These are phyloP conservation scores for Globisporangium viniferum DNA, from an alignment of 352 stramenopile genomes.

Conservation along the genomic window DNA sequence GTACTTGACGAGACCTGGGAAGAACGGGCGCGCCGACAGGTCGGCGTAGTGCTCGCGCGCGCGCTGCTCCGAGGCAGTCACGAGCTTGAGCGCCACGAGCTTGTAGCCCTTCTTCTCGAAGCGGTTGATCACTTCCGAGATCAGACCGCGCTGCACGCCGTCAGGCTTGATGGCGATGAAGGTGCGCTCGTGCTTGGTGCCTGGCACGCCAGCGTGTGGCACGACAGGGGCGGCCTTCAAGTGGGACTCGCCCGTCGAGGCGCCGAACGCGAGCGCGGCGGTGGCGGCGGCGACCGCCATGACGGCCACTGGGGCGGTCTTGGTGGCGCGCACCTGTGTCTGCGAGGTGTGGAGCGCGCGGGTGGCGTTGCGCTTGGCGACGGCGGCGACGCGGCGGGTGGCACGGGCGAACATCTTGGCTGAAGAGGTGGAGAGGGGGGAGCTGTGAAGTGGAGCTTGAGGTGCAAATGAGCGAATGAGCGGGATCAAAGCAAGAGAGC, in stretches of 20 bases:
- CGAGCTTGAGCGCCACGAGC: slow-evolving; percentile 92
- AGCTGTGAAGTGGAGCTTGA: slow-evolving; percentile 1
- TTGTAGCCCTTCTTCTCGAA: slow-evolving; percentile 98
- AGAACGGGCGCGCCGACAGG: slow-evolving; percentile 91
- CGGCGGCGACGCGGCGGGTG: slow-evolving; percentile 58
- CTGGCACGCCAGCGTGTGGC: slow-evolving; percentile 76
- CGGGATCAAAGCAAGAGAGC: background rate
- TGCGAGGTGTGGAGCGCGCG: slow-evolving; percentile 56
- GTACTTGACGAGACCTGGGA: slow-evolving; percentile 87
- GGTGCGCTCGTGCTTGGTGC: slow-evolving; percentile 92
- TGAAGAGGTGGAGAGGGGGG: background rate
- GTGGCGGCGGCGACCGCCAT: slow-evolving; percentile 40
- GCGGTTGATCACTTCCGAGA: slow-evolving; percentile 93
- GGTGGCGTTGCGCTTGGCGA: slow-evolving; percentile 53
- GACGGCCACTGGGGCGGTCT: slow-evolving; percentile 30
- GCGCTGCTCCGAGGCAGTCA: slow-evolving; percentile 90
- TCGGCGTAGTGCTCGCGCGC: slow-evolving; percentile 93
- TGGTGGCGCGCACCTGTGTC: slow-evolving; percentile 26
- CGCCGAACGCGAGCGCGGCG: slow-evolving; percentile 45
- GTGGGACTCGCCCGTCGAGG: slow-evolving; percentile 36
- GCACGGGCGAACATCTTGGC: slow-evolving; percentile 66
- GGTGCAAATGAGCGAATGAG: slow-evolving; percentile 36
- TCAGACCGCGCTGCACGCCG: slow-evolving; percentile 91
- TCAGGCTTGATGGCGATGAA: slow-evolving; percentile 96
- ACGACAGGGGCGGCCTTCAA: slow-evolving; percentile 43